Conservation (phyloP, 1,284 basidiomycete genomes). For the Fomitopsis pinicola region DNA sequence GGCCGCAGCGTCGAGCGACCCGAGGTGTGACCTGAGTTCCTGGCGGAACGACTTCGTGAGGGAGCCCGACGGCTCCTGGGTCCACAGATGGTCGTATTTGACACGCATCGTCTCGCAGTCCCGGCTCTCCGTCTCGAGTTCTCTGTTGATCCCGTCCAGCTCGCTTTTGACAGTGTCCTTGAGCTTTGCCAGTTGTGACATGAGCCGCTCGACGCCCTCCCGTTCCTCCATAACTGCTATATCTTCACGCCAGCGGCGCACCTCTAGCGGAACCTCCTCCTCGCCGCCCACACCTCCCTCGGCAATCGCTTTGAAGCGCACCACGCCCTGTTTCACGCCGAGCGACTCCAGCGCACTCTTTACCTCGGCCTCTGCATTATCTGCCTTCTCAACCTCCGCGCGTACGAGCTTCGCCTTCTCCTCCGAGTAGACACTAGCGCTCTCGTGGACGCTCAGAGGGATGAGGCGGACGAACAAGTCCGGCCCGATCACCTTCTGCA, state of each 20-base stretch:
- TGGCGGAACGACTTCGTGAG: conserved; percentile 71
- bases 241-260: conserved; percentile 78
- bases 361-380: conserved; percentile 80
- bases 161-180: conserved; percentile 60
- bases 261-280: conserved; percentile 71
- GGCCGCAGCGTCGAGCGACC: conserved; percentile 74
- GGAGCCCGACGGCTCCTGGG: conserved; percentile 81
- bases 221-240: conserved; percentile 61
- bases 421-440: conserved; percentile 94
- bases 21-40: conserved; percentile 78
- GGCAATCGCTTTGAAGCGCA: conserved; percentile 72
- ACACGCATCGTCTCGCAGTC: conserved; percentile 85
- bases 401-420: conserved; percentile 98
- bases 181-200: conserved; percentile 60
- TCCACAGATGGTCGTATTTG: conserved; percentile 86
- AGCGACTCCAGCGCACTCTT: conserved; percentile 80
- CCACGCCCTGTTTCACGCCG: conserved; percentile 76
- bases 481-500: conserved; percentile 91
- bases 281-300: conserved; percentile 67
- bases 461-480: conserved; percentile 90
- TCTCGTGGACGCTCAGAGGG: conserved; percentile 93
- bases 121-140: conserved; percentile 74
- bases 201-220: conserved; percentile 60
- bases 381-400: conserved; percentile 83
- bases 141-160: conserved; percentile 54